phyloP scores from a whole-genome alignment of 257 asterid genomes.

The Gardenia jasminoides region DNA sequence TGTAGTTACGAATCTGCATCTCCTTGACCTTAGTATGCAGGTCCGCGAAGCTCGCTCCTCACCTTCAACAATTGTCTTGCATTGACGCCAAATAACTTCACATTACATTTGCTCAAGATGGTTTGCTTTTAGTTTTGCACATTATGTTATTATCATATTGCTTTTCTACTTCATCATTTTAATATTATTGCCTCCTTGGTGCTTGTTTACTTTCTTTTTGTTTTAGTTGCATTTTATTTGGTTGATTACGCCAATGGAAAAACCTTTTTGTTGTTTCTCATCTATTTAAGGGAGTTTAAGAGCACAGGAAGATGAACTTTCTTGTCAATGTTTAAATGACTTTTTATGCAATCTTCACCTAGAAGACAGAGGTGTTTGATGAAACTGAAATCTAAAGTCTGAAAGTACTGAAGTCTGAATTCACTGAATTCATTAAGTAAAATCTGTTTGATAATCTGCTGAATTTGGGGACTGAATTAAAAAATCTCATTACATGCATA shows the following conservation, averaged over 20 bases:
- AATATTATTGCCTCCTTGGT: too few species aligned
- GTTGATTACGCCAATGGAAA: not conserved
- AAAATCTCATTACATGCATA: too few species aligned
- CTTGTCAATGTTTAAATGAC: not conserved
- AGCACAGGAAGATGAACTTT: not conserved
- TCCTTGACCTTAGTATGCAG: conserved; percentile 94
- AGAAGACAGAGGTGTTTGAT: too few species aligned
- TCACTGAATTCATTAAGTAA: too few species aligned
- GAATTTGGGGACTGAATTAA: too few species aligned
- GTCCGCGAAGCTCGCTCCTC: conserved; percentile 33
- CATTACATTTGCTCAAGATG: not conserved
- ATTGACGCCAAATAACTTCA: conserved; percentile 1
- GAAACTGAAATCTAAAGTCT: too few species aligned
- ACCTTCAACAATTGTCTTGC: conserved; percentile 16
- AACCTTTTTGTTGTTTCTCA: not conserved
- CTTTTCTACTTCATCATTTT: not conserved
- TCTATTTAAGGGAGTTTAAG: not conserved
- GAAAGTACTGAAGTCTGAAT: too few species aligned
- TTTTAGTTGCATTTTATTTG: not conserved
- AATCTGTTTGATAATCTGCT: too few species aligned
- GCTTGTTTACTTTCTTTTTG: not conserved
- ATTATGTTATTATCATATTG: not conserved
- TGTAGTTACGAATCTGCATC: conserved; percentile 82
- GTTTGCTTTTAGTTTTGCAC: too few species aligned
- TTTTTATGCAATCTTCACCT: not conserved